Conservation (phyloP, 208 protist species). For the Trypanosoma conorhini region DNA sequence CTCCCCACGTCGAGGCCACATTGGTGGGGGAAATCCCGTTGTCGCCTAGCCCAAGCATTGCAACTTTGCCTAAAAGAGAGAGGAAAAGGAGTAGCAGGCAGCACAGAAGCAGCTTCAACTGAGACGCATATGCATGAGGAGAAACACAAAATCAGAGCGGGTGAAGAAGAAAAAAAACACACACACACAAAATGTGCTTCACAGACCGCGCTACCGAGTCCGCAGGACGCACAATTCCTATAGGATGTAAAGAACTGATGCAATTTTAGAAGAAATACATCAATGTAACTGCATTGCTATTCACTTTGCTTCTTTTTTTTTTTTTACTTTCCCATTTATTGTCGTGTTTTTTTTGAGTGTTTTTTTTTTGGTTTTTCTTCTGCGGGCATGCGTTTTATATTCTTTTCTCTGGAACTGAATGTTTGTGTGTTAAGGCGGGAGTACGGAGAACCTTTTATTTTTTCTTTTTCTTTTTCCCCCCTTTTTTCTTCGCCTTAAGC, state of each 20-base stretch:
- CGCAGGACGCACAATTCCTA: too few relatives aligned
- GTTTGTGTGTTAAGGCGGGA: too few relatives aligned
- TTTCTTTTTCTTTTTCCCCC: too few relatives aligned
- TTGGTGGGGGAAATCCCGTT: background rate
- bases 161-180: slow-evolving; percentile 16
- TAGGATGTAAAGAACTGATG: background rate
- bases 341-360: background rate
- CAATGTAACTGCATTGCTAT: slow-evolving; percentile 18
- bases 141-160: background rate
- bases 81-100: slow-evolving; percentile 14
- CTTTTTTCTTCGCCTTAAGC: slow-evolving; percentile 49
- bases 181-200: background rate
- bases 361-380: background rate
- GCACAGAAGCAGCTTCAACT: background rate
- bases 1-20: slow-evolving; percentile 42
- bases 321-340: background rate
- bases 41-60: background rate
- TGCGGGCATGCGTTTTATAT: slow-evolving; percentile 10
- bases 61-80: slow-evolving; percentile 6
- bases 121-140: background rate
- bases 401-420: too few relatives aligned
- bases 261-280: background rate
- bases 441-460: too few relatives aligned
- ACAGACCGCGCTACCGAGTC: too few relatives aligned
- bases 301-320: slow-evolving; percentile 4